A percentile compares a stretch with the other conserved stretches of the same genome.
Evolutionary conservation across 78 protist species (phyloP).

Genomic region (Guillardia theta): DNA sequence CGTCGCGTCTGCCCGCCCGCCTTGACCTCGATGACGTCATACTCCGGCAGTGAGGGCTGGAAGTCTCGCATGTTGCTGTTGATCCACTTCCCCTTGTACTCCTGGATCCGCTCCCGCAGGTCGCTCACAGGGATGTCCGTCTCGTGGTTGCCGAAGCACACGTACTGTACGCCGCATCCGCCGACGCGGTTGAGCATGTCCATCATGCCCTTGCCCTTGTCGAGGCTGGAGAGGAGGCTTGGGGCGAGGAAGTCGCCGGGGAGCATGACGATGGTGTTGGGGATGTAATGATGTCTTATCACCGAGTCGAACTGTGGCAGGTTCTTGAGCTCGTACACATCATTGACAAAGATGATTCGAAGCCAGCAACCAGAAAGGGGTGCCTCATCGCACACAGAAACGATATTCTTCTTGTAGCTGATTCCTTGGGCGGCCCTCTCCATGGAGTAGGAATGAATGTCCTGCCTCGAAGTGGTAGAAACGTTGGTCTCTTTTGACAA

Average conservation of each 20-base stretch:
- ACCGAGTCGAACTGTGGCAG: not conserved
- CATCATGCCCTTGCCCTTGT: slow-evolving; percentile 48
- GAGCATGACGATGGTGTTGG: slow-evolving; percentile 4
- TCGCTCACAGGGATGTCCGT: slow-evolving; percentile 39
- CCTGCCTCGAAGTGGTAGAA: too few relatives aligned
- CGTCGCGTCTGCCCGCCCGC: not conserved
- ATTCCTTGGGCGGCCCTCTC: too few relatives aligned
- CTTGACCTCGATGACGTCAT: not conserved
- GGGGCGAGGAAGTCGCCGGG: slow-evolving; percentile 59
- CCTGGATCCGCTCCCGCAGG: slow-evolving; percentile 26
- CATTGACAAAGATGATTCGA: slow-evolving; percentile 23
- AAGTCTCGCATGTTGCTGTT: slow-evolving; percentile 43
- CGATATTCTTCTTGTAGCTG: not conserved
- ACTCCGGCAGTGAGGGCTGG: not conserved
- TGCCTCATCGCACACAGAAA: not conserved
- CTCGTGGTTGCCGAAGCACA: slow-evolving; percentile 51
- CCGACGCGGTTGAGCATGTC: slow-evolving; percentile 21
- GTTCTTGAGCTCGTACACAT: slow-evolving; percentile 47
- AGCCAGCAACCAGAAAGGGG: not conserved
- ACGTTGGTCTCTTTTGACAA: too few relatives aligned
- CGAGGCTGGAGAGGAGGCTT: slow-evolving; percentile 42
- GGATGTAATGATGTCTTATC: not conserved
- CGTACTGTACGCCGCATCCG: not conserved
- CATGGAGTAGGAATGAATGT: too few relatives aligned
- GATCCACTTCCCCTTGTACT: slow-evolving; percentile 35